These are phyloP conservation scores for Podosphaera leucotricha DNA, from an alignment of 2,329 filamentous ascomycete genomes.

Conservation along the genomic window DNA sequence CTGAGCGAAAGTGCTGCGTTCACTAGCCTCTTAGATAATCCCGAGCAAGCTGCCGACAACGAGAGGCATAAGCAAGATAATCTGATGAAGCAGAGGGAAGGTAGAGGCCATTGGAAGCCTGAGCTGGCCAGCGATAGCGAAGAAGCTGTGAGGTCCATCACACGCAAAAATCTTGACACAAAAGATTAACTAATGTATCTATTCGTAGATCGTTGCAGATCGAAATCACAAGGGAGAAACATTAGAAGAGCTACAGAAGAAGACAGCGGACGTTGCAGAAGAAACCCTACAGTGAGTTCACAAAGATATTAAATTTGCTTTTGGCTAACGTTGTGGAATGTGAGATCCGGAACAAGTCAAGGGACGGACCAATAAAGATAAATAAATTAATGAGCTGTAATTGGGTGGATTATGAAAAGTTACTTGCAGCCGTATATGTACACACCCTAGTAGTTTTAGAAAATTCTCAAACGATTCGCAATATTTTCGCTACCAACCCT, in stretches of 20 bases:
- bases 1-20: background rate
- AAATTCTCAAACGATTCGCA: no score
- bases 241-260: conserved; percentile 35
- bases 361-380: conserved; percentile 1
- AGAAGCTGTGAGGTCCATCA: conserved; percentile 33
- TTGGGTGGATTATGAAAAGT: background rate
- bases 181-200: no score
- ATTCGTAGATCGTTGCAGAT: conserved; percentile 10
- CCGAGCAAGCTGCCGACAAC: conserved; percentile 18
- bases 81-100: conserved; percentile 42
- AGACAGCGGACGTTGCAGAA: conserved; percentile 19
- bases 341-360: conserved; percentile 13
- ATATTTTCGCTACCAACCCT: no score
- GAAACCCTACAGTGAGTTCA: conserved; percentile 14
- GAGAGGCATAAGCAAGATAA: conserved; percentile 38
- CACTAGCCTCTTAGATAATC: conserved; percentile 5
- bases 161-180: background rate
- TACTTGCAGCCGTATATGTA: background rate
- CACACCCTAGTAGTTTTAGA: background rate
- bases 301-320: background rate
- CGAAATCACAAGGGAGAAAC: conserved; percentile 5
- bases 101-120: conserved; percentile 52
- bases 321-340: background rate
- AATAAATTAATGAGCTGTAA: background rate
- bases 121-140: conserved; percentile 60